Conservation (phyloP, 78 protist genomes). For the Speleostelium caveatum region DNA sequence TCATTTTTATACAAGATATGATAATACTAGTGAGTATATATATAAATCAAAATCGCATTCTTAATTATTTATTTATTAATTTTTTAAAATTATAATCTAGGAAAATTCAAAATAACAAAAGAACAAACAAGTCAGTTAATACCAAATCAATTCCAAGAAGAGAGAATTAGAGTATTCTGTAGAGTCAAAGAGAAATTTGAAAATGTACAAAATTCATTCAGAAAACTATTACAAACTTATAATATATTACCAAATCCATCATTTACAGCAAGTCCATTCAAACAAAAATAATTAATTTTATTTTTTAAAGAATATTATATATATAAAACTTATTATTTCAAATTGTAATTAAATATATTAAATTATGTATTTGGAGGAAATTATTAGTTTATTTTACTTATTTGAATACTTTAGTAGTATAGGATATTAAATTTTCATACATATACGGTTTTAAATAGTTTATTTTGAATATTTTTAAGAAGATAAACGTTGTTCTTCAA, state of each 20-base stretch:
- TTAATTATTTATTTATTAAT: neutral
- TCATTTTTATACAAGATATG: conserved; percentile 57
- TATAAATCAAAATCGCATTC: neutral
- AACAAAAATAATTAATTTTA: neutral
- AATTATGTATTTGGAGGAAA: too few species aligned
- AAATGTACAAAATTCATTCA: conserved; percentile 41
- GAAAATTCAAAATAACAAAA: conserved; percentile 20
- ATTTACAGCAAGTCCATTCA: conserved; percentile 33
- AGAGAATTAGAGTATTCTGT: conserved; percentile 55
- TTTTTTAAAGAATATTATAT: too few species aligned
- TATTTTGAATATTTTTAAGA: too few species aligned
- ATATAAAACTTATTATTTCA: too few species aligned
- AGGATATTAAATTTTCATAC: too few species aligned
- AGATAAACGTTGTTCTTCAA: too few species aligned
- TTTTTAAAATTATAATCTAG: neutral
- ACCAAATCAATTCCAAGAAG: conserved; percentile 76
- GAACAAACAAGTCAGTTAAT: conserved; percentile 59
- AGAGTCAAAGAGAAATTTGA: conserved; percentile 55
- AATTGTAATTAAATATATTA: too few species aligned
- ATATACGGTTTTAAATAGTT: too few species aligned
- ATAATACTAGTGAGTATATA: neutral
- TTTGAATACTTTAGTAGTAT: too few species aligned
- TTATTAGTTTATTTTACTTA: too few species aligned
- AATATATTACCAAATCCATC: conserved; percentile 62
- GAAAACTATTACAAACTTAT: conserved; percentile 32